A percentile compares a stretch with the other conserved stretches of the same genome.
phyloP scores from a whole-genome alignment of 148 eudicot species.

The Euryodendron excelsum region DNA sequence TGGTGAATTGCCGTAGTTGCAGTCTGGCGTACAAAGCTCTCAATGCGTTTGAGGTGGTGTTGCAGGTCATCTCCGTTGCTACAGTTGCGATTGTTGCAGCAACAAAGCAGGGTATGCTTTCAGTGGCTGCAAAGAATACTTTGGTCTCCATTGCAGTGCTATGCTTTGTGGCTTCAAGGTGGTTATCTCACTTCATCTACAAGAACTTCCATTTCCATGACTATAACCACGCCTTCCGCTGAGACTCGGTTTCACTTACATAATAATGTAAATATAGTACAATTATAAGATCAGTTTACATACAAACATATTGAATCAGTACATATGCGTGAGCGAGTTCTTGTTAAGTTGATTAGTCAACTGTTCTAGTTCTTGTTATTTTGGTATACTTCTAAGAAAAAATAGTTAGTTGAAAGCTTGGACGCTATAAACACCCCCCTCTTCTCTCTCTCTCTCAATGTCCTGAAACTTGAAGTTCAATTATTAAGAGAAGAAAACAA shows the following conservation, averaged over 20 bases:
- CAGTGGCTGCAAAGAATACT: conserved; percentile 32
- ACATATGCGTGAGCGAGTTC: too few species aligned
- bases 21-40: conserved; percentile 60
- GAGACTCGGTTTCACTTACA: not conserved
- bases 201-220: conserved; percentile 78
- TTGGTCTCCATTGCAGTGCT: conserved; percentile 44
- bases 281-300: too few species aligned
- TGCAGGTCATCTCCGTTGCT: conserved; percentile 49
- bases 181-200: conserved; percentile 72
- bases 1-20: conserved; percentile 70
- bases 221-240: conserved; percentile 61
- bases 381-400: too few species aligned
- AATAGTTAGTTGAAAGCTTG: too few species aligned
- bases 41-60: conserved; percentile 38
- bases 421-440: too few species aligned
- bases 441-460: too few species aligned
- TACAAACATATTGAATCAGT: too few species aligned
- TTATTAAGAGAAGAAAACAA: too few species aligned
- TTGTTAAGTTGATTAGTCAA: too few species aligned
- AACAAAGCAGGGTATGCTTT: conserved; percentile 41
- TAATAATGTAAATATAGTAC: too few species aligned
- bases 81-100: conserved; percentile 53
- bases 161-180: conserved; percentile 68
- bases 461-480: too few species aligned
- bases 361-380: too few species aligned